A percentile compares a stretch with the other conserved stretches of the same genome.
These are phyloP conservation scores for Puccinia hordei DNA, from an alignment of 1,284 basidiomycete species.

Conservation along the genomic window DNA sequence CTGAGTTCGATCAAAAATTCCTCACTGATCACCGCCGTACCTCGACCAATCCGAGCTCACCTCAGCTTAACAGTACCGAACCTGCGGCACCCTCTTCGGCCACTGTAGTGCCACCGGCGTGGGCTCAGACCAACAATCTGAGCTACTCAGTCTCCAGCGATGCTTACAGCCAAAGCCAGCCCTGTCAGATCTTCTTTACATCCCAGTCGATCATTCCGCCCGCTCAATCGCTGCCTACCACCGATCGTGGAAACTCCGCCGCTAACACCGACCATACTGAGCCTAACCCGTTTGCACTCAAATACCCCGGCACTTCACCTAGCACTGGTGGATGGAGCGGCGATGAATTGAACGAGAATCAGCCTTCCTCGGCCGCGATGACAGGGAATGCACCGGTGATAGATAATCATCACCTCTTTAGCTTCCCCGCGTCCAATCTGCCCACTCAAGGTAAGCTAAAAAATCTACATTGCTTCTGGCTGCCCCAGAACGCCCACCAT, in stretches of 20 bases:
- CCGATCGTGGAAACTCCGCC: slow-evolving; percentile 11
- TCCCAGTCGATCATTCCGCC: neutral
- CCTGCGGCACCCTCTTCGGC: slow-evolving; percentile 4
- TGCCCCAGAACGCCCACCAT: neutral
- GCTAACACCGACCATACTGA: slow-evolving; percentile 20
- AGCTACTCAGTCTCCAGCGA: slow-evolving; percentile 10
- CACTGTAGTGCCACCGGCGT: neutral
- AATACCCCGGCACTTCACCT: slow-evolving; percentile 7
- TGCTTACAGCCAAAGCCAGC: slow-evolving; percentile 7
- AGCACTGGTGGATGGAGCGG: slow-evolving; percentile 23
- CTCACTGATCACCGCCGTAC: neutral
- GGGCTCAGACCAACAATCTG: neutral
- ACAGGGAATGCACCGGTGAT: neutral
- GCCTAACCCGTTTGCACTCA: slow-evolving; percentile 11
- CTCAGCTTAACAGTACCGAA: slow-evolving; percentile 4
- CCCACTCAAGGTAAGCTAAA: slow-evolving; percentile 13
- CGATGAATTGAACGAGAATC: slow-evolving; percentile 27
- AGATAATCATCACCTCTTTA: slow-evolving; percentile 12
- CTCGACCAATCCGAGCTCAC: slow-evolving; percentile 28
- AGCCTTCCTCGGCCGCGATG: neutral
- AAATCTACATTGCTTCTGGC: neutral
- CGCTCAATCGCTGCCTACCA: slow-evolving; percentile 1
- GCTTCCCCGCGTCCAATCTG: slow-evolving; percentile 2
- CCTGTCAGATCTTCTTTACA: slow-evolving; percentile 17
- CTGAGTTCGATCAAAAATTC: slow-evolving; percentile 1